Evolutionary conservation across 2,329 filamentous ascomycete species (phyloP).

Genomic region (Cladophialophora chaetospira): DNA sequence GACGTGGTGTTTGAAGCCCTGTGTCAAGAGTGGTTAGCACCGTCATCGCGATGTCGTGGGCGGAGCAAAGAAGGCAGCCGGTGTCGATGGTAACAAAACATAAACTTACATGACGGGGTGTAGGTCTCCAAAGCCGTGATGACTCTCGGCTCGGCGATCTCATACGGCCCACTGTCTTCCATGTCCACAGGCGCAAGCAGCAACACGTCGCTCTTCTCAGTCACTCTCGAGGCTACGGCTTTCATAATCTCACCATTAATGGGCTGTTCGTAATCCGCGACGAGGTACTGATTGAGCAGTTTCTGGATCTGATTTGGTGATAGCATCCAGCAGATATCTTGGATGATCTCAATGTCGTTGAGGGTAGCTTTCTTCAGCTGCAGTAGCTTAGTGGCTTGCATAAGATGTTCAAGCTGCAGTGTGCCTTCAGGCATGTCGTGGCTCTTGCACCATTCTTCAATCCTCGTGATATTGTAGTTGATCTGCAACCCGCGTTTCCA

Average conservation of each 20-base stretch:
- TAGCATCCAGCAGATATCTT: conserved; percentile 96
- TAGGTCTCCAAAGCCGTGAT: conserved; percentile 98
- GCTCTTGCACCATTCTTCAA: conserved; percentile 99
- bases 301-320: conserved; percentile 99
- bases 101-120: conserved; percentile 84
- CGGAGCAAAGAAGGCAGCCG: no score
- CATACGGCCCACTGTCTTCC: conserved; percentile 97
- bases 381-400: conserved; percentile 96
- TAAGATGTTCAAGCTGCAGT: conserved; percentile 93
- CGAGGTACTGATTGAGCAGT: conserved; percentile 95
- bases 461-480: conserved; percentile 99
- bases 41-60: no score
- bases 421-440: conserved; percentile 99
- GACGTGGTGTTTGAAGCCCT: conserved; percentile 93
- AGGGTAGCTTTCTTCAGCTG: conserved; percentile 98
- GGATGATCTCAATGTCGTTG: conserved; percentile 99
- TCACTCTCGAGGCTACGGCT: conserved; percentile 92
- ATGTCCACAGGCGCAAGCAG: conserved; percentile 94
- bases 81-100: conserved; percentile 15
- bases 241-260: conserved; percentile 99
- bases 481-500: conserved; percentile 99
- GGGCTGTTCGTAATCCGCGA: conserved; percentile 97
- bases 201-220: conserved; percentile 96
- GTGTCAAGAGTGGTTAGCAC: no score
- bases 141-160: conserved; percentile 93